These are phyloP conservation scores for Pelargonium myrrhifolium DNA, from an alignment of 441 rosid genomes.

Conservation along the genomic window DNA sequence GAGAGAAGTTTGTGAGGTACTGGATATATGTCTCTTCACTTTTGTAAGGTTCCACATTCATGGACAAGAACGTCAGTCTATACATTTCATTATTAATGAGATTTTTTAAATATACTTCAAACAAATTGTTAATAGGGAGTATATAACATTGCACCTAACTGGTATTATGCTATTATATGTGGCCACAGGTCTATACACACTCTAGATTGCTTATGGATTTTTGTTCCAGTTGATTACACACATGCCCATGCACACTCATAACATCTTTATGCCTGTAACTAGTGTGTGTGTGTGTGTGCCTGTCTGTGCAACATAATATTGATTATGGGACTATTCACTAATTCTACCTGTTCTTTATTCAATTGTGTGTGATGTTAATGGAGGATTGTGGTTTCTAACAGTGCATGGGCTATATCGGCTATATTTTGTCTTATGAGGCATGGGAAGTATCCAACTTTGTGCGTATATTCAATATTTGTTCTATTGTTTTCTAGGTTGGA, in stretches of 20 bases:
- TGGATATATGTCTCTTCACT: constrained; percentile 1
- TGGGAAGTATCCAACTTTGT: constrained; percentile 12
- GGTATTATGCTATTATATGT: background rate
- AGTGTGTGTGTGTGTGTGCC: background rate
- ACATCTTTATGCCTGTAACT: background rate
- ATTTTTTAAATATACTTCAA: background rate
- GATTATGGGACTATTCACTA: background rate
- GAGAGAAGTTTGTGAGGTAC: constrained; percentile 90
- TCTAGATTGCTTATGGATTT: background rate
- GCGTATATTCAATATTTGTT: constrained; percentile 10
- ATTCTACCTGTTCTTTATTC: background rate
- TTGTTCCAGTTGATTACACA: constrained; percentile 6
- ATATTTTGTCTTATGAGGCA: background rate
- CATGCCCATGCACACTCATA: background rate
- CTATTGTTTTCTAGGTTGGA: constrained; percentile 59
- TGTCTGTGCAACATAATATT: background rate
- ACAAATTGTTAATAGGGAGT: background rate
- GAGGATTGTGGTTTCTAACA: background rate
- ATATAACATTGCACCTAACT: background rate
- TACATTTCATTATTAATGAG: background rate
- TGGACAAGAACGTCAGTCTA: background rate
- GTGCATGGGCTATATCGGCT: background rate
- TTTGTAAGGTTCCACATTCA: background rate
- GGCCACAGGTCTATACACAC: background rate
- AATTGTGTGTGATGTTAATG: background rate